Conservation (phyloP, 1,139 yeast species). For the Debaryomycetaceae sp. region DNA sequence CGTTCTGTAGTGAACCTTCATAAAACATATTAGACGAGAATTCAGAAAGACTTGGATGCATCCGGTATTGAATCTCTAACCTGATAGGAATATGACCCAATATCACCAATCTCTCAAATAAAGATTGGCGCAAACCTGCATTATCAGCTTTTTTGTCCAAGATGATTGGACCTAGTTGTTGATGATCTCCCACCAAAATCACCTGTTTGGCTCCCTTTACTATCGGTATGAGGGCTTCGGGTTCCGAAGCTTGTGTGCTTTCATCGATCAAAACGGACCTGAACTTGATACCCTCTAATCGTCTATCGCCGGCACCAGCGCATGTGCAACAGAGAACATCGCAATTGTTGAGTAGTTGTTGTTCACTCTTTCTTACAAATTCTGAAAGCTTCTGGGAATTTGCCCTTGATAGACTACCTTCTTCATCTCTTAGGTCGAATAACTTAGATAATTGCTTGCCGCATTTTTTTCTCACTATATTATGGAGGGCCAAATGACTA, state of each 20-base stretch:
- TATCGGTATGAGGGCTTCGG: conserved; percentile 84
- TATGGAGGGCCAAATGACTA: conserved; percentile 51
- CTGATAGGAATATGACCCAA: conserved; percentile 84
- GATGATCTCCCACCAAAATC: conserved; percentile 90
- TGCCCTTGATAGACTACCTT: conserved; percentile 63
- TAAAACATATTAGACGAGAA: conserved; percentile 91
- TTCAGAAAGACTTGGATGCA: conserved; percentile 87
- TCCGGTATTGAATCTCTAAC: conserved; percentile 89
- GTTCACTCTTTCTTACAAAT: conserved; percentile 47
- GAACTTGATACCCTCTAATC: conserved; percentile 55
- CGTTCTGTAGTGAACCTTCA: conserved; percentile 89
- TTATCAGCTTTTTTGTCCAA: conserved; percentile 75
- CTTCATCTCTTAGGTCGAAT: conserved; percentile 53
- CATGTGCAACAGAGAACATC: conserved; percentile 90
- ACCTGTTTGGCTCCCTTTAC: conserved; percentile 89
- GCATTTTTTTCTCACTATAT: conserved; percentile 42
- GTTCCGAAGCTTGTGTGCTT: conserved; percentile 92
- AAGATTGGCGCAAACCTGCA: conserved; percentile 81
- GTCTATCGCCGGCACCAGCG: conserved; percentile 82
- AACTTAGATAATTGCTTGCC: conserved; percentile 59
- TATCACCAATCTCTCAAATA: conserved; percentile 82
- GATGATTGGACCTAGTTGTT: conserved; percentile 90
- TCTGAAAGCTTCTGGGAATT: conserved; percentile 48
- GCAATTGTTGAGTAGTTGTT: conserved; percentile 49
- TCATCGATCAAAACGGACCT: conserved; percentile 86